Conservation (phyloP, 2,329 filamentous ascomycete species). For the Alternaria longipes region DNA sequence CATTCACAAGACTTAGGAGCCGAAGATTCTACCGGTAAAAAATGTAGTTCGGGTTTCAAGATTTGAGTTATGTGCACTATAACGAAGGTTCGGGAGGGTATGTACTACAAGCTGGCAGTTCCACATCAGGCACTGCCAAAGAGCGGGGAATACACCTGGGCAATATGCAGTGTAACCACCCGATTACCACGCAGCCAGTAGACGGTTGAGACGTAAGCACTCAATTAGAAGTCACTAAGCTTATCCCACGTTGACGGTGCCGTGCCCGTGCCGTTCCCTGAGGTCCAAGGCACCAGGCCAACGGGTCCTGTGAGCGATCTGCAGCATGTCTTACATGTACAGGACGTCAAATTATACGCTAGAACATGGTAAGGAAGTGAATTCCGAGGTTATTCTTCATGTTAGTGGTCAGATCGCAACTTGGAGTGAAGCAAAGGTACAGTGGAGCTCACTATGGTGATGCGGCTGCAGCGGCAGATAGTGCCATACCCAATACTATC, state of each 20-base stretch:
- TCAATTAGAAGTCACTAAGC: neutral
- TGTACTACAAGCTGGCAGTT: neutral
- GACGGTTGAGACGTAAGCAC: conserved; percentile 2
- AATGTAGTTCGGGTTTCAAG: neutral
- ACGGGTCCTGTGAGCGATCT: conserved; percentile 3
- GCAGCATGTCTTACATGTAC: neutral
- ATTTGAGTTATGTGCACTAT: neutral
- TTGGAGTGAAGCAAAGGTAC: neutral
- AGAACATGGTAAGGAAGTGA: neutral
- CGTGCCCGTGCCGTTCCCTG: neutral
- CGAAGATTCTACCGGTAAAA: neutral
- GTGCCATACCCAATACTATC: neutral
- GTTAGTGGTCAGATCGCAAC: neutral
- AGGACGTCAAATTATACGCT: conserved; percentile 3
- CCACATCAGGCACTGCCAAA: neutral
- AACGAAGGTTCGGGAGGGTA: neutral
- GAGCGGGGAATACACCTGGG: neutral
- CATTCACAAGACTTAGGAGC: neutral
- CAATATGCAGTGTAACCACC: conserved; percentile 2
- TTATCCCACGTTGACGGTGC: conserved; percentile 7
- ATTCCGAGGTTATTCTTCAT: neutral
- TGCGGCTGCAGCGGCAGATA: conserved; percentile 2
- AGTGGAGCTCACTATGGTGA: neutral
- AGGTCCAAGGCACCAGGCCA: neutral
- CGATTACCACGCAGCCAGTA: neutral